A percentile compares a stretch with the other conserved stretches of the same genome.
These are phyloP conservation scores for Aspergillus niger DNA, from an alignment of 2,329 filamentous ascomycete genomes.

Conservation along the genomic window DNA sequence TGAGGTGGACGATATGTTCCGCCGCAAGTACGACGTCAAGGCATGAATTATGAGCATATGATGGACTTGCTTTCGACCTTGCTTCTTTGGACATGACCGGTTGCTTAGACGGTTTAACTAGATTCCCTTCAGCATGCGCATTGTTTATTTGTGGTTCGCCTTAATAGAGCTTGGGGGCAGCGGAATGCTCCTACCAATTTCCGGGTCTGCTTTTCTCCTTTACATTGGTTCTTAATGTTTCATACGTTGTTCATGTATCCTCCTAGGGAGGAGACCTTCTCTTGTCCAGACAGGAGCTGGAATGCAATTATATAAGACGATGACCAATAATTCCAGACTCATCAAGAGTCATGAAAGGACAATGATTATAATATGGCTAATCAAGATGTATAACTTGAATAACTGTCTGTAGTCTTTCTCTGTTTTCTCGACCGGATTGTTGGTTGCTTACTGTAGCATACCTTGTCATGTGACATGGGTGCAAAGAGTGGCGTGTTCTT, in stretches of 20 bases:
- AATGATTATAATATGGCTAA: conserved; percentile 22
- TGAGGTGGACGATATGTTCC: conserved; percentile 83
- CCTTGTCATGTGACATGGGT: neutral
- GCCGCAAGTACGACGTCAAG: conserved; percentile 75
- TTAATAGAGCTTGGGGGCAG: conserved; percentile 26
- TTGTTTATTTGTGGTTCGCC: conserved; percentile 24
- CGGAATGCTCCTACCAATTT: conserved; percentile 10
- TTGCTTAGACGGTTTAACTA: conserved; percentile 37
- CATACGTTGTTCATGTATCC: conserved; percentile 6
- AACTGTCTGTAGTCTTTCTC: neutral
- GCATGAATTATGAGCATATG: conserved; percentile 51
- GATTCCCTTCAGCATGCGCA: conserved; percentile 40
- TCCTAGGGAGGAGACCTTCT: conserved; percentile 2
- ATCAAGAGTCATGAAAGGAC: conserved; percentile 11
- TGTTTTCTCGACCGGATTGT: neutral
- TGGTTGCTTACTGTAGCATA: neutral
- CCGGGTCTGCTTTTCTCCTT: conserved; percentile 5
- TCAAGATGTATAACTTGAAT: conserved; percentile 8
- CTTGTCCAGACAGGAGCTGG: conserved; percentile 5
- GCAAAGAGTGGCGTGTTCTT: neutral
- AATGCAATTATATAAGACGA: conserved; percentile 15
- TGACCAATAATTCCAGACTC: conserved; percentile 22
- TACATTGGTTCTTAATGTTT: conserved; percentile 6
- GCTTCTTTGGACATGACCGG: conserved; percentile 29
- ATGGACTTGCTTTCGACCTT: conserved; percentile 21